These are phyloP conservation scores for Citrus inodora DNA, from an alignment of 345 rosid genomes.

Conservation along the genomic window DNA sequence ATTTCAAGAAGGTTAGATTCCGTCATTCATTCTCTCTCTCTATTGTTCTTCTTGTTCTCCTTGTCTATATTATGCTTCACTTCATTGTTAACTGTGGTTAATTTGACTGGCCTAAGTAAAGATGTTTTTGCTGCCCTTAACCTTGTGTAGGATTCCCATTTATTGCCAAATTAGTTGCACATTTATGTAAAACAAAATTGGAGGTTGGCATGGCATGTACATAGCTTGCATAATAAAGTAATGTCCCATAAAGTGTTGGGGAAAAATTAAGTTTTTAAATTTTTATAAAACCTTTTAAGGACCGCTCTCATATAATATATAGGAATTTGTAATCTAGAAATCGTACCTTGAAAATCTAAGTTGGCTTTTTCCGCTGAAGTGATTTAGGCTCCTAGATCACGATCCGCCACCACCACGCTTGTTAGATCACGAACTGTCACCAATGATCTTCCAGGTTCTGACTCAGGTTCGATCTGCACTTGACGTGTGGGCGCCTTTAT, in stretches of 20 bases:
- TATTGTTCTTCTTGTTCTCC: constrained; percentile 5
- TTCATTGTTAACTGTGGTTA: not conserved
- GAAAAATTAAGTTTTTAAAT: no score
- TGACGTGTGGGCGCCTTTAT: no score
- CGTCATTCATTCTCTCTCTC: not conserved
- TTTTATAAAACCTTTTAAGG: no score
- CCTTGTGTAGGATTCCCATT: not conserved
- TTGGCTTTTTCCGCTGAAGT: no score
- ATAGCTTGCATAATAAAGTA: not conserved
- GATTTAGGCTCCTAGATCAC: no score
- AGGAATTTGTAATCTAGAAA: no score
- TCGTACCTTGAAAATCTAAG: no score
- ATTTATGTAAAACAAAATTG: not conserved
- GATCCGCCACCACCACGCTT: no score
- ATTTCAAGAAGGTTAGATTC: constrained; percentile 70
- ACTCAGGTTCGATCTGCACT: no score
- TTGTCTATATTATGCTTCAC: not conserved
- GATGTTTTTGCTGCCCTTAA: not conserved
- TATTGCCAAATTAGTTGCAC: not conserved
- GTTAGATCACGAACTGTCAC: no score
- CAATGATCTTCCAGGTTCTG: no score
- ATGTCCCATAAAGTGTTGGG: not conserved
- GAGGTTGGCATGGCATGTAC: not conserved
- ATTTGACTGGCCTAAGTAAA: not conserved
- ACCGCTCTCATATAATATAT: no score